phyloP scores from a whole-genome alignment of 495 filamentous ascomycete species.

The Penicillium crystallinum region DNA sequence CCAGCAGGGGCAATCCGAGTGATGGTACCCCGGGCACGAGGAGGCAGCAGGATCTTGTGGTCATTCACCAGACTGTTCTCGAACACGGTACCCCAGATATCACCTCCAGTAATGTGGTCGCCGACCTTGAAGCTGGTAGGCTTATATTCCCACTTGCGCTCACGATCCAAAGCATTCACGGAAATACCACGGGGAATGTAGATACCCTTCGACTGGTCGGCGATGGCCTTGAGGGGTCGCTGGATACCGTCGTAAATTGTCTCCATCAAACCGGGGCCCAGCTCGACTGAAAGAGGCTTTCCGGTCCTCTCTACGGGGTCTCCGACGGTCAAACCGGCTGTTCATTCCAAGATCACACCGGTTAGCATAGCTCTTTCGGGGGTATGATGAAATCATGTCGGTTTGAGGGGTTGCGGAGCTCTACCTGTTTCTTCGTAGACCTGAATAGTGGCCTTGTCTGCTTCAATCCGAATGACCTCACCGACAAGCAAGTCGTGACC shows the following conservation, averaged over 20 bases:
- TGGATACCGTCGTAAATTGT: conserved; percentile 99
- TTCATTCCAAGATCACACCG: conserved; percentile 3
- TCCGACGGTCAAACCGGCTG: conserved; percentile 92
- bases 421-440: conserved; percentile 98
- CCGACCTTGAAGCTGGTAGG: conserved; percentile 81
- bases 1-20: conserved; percentile 83
- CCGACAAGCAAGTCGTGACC: conserved; percentile 86
- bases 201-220: conserved; percentile 71
- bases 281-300: conserved; percentile 94
- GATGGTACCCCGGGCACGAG: conserved; percentile 84
- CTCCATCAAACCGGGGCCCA: conserved; percentile 95
- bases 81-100: conserved; percentile 87
- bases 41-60: conserved; percentile 93
- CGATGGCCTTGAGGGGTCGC: conserved; percentile 82
- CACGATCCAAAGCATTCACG: conserved; percentile 80
- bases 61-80: conserved; percentile 95
- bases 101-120: conserved; percentile 93
- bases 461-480: conserved; percentile 96
- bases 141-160: conserved; percentile 93
- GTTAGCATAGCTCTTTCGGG: conserved; percentile 19
- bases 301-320: conserved; percentile 87
- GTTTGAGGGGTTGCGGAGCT: conserved; percentile 12
- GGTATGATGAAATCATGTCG: conserved; percentile 9
- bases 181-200: conserved; percentile 95
- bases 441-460: conserved; percentile 93